phyloP scores from a whole-genome alignment of 768 basidiomycete species.

The Boletus sensibilis region DNA sequence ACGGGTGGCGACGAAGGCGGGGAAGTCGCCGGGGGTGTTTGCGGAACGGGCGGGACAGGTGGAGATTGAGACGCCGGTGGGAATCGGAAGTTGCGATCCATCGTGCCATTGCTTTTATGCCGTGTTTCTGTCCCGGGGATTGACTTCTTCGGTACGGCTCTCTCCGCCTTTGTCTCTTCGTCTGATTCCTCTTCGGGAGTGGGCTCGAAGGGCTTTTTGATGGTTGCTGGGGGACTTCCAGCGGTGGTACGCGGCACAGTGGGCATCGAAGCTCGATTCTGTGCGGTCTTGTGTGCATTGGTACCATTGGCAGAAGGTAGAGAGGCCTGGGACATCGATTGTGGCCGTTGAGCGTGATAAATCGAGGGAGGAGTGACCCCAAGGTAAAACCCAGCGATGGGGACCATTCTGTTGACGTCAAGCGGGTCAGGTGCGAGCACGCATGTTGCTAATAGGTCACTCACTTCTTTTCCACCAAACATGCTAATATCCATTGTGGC shows the following conservation, averaged over 20 bases:
- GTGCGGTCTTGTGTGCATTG: conserved; percentile 34
- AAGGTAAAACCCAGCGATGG: conserved; percentile 81
- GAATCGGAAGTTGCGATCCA: conserved; percentile 78
- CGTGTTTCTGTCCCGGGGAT: conserved; percentile 14
- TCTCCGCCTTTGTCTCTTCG: conserved; percentile 36
- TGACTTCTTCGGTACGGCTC: conserved; percentile 22
- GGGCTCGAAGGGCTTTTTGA: conserved; percentile 43
- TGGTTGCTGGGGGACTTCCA: conserved; percentile 40
- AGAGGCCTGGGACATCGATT: conserved; percentile 74
- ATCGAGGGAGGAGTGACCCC: conserved; percentile 55
- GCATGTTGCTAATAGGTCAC: conserved; percentile 22
- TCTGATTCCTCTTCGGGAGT: conserved; percentile 49
- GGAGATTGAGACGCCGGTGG: conserved; percentile 37
- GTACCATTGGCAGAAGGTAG: conserved; percentile 39
- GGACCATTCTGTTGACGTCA: conserved; percentile 66
- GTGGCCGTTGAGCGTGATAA: conserved; percentile 47
- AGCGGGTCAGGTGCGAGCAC: not conserved
- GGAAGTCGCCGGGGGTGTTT: conserved; percentile 27
- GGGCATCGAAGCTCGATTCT: conserved; percentile 70
- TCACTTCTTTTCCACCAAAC: conserved; percentile 80
- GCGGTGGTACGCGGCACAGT: conserved; percentile 45
- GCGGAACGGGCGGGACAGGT: conserved; percentile 4
- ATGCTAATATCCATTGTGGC: conserved; percentile 93
- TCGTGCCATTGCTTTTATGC: conserved; percentile 63
- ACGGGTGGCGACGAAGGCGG: conserved; percentile 26